These are phyloP conservation scores for Leptomonas seymouri DNA, from an alignment of 208 protist genomes.

Conservation along the genomic window DNA sequence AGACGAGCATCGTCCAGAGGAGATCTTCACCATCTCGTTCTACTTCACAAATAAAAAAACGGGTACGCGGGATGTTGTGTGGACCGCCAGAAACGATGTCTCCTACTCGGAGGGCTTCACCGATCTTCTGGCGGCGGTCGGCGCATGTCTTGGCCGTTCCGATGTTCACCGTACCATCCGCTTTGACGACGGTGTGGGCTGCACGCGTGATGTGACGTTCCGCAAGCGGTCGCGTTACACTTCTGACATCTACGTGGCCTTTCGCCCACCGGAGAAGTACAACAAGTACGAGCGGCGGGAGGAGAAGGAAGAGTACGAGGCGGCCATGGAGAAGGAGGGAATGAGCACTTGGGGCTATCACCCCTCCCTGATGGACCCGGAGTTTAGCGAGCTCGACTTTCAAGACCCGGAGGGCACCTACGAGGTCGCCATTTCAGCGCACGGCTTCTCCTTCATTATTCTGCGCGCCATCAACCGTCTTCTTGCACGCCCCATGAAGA, in stretches of 20 bases:
- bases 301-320: conserved; percentile 81
- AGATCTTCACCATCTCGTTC: conserved; percentile 88
- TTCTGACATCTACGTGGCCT: conserved; percentile 81
- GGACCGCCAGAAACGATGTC: conserved; percentile 83
- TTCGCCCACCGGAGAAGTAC: conserved; percentile 79
- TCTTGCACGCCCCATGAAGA: conserved; percentile 73
- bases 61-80: conserved; percentile 74
- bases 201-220: conserved; percentile 77
- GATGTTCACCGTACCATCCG: conserved; percentile 90
- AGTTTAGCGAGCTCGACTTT: conserved; percentile 83
- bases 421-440: conserved; percentile 74
- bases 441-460: conserved; percentile 79
- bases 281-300: conserved; percentile 82
- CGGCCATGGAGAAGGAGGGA: conserved; percentile 62
- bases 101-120: conserved; percentile 84
- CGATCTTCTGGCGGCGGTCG: conserved; percentile 83
- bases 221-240: conserved; percentile 88
- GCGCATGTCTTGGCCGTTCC: conserved; percentile 76
- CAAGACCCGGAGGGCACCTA: conserved; percentile 87
- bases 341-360: conserved; percentile 91
- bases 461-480: conserved; percentile 74
- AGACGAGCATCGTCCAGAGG: conserved; percentile 86
- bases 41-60: conserved; percentile 82
- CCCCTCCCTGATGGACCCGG: conserved; percentile 80
- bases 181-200: conserved; percentile 81